phyloP scores from a whole-genome alignment of 2,329 filamentous ascomycete species.

The Dothideomycetes sp. region DNA sequence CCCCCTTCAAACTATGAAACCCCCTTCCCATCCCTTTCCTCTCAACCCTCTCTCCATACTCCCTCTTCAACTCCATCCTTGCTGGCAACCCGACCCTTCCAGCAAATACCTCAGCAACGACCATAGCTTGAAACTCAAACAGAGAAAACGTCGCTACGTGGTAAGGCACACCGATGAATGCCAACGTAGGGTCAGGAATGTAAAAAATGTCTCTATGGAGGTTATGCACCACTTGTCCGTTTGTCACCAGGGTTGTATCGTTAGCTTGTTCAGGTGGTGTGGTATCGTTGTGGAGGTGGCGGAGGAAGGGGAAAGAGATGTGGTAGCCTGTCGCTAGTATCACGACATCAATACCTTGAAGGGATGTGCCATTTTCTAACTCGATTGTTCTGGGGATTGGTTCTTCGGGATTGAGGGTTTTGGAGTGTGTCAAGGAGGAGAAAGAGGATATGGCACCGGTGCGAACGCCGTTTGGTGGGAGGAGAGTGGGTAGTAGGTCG shows the following conservation, averaged over 20 bases:
- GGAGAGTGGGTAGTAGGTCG: slow-evolving; percentile 45
- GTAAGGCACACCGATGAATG: slow-evolving; percentile 54
- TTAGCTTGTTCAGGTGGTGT: slow-evolving; percentile 39
- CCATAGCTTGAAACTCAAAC: slow-evolving; percentile 61
- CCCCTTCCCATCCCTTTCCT: slow-evolving; percentile 33
- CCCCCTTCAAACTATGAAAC: slow-evolving; percentile 36
- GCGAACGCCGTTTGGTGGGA: slow-evolving; percentile 46
- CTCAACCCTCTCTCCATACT: slow-evolving; percentile 30
- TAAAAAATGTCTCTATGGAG: slow-evolving; percentile 65
- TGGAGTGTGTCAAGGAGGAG: not conserved
- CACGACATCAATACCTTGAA: slow-evolving; percentile 51
- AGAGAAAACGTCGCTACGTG: slow-evolving; percentile 59
- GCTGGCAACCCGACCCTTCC: slow-evolving; percentile 43
- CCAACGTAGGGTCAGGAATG: slow-evolving; percentile 54
- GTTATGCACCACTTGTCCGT: slow-evolving; percentile 56
- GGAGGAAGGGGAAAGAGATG: slow-evolving; percentile 56
- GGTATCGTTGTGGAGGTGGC: slow-evolving; percentile 40
- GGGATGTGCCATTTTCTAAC: slow-evolving; percentile 43
- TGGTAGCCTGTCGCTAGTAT: slow-evolving; percentile 62
- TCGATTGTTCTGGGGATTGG: slow-evolving; percentile 39
- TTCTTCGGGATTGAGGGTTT: not conserved
- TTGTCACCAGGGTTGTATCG: slow-evolving; percentile 50
- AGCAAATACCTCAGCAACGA: slow-evolving; percentile 48
- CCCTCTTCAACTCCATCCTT: slow-evolving; percentile 32
- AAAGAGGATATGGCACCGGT: slow-evolving; percentile 46